A percentile compares a stretch with the other conserved stretches of the same genome.
Evolutionary conservation across 805 yeast species (phyloP).

Genomic region (Ogataea chonburiensis): DNA sequence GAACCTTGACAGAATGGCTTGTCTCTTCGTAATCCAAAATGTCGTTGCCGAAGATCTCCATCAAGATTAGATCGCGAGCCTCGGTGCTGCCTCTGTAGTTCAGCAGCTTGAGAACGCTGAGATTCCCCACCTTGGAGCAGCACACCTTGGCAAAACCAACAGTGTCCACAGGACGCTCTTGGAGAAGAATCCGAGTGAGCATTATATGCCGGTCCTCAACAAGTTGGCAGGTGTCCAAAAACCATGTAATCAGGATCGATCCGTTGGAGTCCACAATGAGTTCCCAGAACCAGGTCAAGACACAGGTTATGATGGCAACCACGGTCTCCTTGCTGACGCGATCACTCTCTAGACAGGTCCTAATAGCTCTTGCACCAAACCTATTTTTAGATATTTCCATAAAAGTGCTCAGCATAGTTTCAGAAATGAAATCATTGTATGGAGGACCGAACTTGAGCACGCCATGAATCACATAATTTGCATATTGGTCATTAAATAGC

Average conservation of each 20-base stretch:
- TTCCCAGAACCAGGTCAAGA: constrained; percentile 74
- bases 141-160: constrained; percentile 26
- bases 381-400: constrained; percentile 81
- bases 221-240: constrained; percentile 73
- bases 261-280: constrained; percentile 85
- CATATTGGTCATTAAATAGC: constrained; percentile 91
- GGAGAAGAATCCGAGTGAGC: constrained; percentile 36
- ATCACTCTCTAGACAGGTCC: constrained; percentile 87
- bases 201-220: constrained; percentile 63
- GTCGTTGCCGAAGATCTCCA: constrained; percentile 59
- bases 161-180: constrained; percentile 15
- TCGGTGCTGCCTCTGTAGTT: constrained; percentile 62
- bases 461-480: constrained; percentile 94
- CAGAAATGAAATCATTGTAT: constrained; percentile 85
- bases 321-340: constrained; percentile 66
- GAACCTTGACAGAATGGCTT: constrained; percentile 17
- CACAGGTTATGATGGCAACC: constrained; percentile 69
- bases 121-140: constrained; percentile 66
- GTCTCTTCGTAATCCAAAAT: constrained; percentile 28
- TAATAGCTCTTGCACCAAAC: constrained; percentile 91
- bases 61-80: constrained; percentile 62
- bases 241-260: constrained; percentile 88
- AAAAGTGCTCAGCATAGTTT: constrained; percentile 73
- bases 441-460: constrained; percentile 85
- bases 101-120: constrained; percentile 76